Base-by-base conservation (phyloP, 75 land plant genomes). In the Chamaecyparis obtusa region DNA sequence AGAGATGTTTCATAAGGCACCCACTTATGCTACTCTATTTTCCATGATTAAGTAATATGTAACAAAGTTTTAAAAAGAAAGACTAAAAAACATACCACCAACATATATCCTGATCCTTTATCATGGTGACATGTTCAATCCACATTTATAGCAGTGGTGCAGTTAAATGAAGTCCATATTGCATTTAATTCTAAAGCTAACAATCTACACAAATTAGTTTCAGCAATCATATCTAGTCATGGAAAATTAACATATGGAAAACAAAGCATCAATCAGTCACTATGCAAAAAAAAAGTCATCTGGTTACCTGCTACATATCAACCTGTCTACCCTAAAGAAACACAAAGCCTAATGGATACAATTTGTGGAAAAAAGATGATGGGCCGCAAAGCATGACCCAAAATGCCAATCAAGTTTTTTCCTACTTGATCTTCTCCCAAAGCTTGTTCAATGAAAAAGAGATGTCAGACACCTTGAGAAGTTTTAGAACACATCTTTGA, bases 161-260 rank as follows among this genome's bases (percentile, higher is more conserved):
- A 81, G 27, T 81, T 24, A 49, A 81, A 43, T 81, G 43, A 46
- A 24, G 48, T 46, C 5, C 10, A 81, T 37, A 81, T 13, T 9
- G 43, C 9, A 46, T 81, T 32, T 27, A 1, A 10, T 21, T 80
- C 37, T 80, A 81, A 9, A n/a, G 32, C 83, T n/a, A 41, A 10
- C 15, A 81, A 43, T 49, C 30, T 46, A 43, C 49, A n/a, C 16
- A 81, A 24, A 46, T 30, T 81, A 46, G 49, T 44, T 81, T 81
- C 83, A 43, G 48, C 33, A 32, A 32, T 83, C 36, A 17, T 24
- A 32, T 76, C 86, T 35, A 84, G n/a, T 30, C 60, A 30, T 87
- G 32, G 75, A 81, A 64, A 86, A 19, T 35, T 87, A 33, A 30
- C 13, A 84, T 46, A 85, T 17, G 35, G 57, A 24, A 39, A 87